phyloP scores from a whole-genome alignment of 805 yeast genomes.

The Wickerhamomyces bisporus region DNA sequence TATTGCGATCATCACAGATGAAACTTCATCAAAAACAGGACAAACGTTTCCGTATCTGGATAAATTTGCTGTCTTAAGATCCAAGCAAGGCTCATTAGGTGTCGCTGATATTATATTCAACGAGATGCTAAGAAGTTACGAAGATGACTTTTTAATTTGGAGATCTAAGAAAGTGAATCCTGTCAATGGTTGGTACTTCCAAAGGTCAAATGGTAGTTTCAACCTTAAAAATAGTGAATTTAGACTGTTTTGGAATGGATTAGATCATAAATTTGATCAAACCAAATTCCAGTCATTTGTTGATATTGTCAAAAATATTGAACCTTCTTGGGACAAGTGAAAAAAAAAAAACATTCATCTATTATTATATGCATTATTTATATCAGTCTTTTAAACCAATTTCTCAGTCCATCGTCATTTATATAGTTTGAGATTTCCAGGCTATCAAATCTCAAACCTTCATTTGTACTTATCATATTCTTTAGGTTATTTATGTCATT shows the following conservation, averaged over 20 bases:
- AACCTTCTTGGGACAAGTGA: constrained; percentile 42
- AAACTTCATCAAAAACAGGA: constrained; percentile 28
- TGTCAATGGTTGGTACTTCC: constrained; percentile 97
- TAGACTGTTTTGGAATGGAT: constrained; percentile 41
- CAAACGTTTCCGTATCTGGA: constrained; percentile 71
- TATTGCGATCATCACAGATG: constrained; percentile 89
- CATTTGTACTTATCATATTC: constrained; percentile 24
- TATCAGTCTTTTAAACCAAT: constrained; percentile 40
- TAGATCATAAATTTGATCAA: constrained; percentile 17
- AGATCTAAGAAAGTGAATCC: constrained; percentile 83
- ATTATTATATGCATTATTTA: too few relatives aligned
- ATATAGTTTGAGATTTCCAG: constrained; percentile 40
- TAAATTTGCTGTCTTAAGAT: constrained; percentile 84
- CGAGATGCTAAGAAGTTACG: constrained; percentile 61
- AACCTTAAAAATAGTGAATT: constrained; percentile 37
- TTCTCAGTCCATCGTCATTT: constrained; percentile 36
- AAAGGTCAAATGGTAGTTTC: constrained; percentile 71
- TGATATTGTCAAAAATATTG: constrained; percentile 49
- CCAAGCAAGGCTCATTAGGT: constrained; percentile 86
- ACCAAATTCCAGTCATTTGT: constrained; percentile 42
- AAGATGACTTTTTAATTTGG: constrained; percentile 72
- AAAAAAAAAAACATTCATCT: too few relatives aligned
- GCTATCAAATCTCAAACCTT: constrained; percentile 34
- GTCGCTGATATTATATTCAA: constrained; percentile 92
- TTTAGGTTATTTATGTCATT: constrained; percentile 32